Percentiles rank a stretch among this genome's conserved stretches.
These are phyloP conservation scores for Peronosclerospora sorghi DNA, from an alignment of 352 stramenopile species.

Conservation along the genomic window DNA sequence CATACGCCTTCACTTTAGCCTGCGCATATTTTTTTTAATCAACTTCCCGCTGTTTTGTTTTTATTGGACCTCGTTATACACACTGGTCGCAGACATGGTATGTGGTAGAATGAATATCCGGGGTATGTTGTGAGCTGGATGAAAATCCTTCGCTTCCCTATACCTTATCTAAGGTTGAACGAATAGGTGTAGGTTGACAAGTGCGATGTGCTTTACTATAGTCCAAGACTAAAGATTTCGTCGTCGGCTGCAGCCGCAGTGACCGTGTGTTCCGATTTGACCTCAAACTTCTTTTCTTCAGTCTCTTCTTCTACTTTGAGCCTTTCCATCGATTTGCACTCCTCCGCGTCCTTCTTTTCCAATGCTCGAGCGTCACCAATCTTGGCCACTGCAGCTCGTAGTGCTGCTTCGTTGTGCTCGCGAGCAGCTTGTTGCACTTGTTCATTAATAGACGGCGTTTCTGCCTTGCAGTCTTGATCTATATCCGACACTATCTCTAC, in stretches of 20 bases:
- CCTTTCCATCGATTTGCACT: slow-evolving; percentile 1
- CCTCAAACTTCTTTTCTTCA: background rate
- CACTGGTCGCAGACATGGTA: too few relatives aligned
- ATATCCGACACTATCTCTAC: slow-evolving; percentile 1
- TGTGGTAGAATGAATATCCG: too few relatives aligned
- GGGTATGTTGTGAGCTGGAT: too few relatives aligned
- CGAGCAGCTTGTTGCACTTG: slow-evolving; percentile 27
- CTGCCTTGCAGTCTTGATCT: slow-evolving; percentile 22
- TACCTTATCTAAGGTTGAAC: too few relatives aligned
- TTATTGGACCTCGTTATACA: too few relatives aligned
- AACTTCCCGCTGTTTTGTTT: too few relatives aligned
- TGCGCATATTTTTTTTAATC: too few relatives aligned
- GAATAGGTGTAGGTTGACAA: too few relatives aligned
- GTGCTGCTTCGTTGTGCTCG: slow-evolving; percentile 30
- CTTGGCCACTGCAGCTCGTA: slow-evolving; percentile 16
- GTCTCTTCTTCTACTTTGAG: background rate
- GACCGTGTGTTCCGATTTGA: background rate
- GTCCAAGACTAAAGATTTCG: slow-evolving; percentile 72
- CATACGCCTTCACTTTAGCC: too few relatives aligned
- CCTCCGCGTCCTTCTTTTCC: slow-evolving; percentile 6
- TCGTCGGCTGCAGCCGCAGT: slow-evolving; percentile 27
- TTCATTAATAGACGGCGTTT: slow-evolving; percentile 30
- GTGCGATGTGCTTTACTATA: slow-evolving; percentile 25
- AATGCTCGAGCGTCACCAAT: slow-evolving; percentile 11
- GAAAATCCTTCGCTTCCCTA: too few relatives aligned